Percentiles rank a stretch among this genome's conserved stretches.
These are phyloP conservation scores for Mycena epipterygia DNA, from an alignment of 768 basidiomycete species.

Conservation along the genomic window DNA sequence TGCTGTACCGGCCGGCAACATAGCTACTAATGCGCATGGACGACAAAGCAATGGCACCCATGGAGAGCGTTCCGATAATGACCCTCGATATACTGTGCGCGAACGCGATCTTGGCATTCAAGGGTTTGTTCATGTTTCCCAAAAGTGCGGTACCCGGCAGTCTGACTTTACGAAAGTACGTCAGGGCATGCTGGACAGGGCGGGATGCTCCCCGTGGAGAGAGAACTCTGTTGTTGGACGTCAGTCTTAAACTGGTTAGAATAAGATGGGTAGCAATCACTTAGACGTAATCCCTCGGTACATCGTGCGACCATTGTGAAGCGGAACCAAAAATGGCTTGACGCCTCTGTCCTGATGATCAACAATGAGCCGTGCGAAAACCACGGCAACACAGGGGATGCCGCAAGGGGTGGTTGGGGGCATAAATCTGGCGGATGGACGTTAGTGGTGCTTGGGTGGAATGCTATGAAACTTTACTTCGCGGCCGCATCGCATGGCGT, in stretches of 20 bases:
- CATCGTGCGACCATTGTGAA: conserved; percentile 56
- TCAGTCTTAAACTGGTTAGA: not conserved
- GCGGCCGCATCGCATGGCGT: too few relatives aligned
- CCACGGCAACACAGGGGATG: conserved; percentile 52
- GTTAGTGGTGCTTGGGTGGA: too few relatives aligned
- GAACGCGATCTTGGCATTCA: too few relatives aligned
- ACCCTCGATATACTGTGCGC: too few relatives aligned
- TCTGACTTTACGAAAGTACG: conserved; percentile 51
- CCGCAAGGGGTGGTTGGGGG: conserved; percentile 57
- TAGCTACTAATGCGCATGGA: conserved; percentile 37
- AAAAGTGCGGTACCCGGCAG: too few relatives aligned
- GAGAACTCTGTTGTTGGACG: too few relatives aligned
- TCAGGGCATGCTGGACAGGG: conserved; percentile 52
- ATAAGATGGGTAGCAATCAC: conserved; percentile 31
- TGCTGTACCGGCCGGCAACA: conserved; percentile 44
- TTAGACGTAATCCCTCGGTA: conserved; percentile 47
- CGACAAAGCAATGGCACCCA: too few relatives aligned
- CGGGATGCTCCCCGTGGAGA: conserved; percentile 43
- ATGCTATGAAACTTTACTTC: too few relatives aligned
- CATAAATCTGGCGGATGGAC: conserved; percentile 63
- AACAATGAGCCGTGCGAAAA: conserved; percentile 56
- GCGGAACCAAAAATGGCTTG: conserved; percentile 54
- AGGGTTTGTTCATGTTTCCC: too few relatives aligned
- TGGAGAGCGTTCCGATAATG: too few relatives aligned
- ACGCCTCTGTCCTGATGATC: conserved; percentile 51